These are phyloP conservation scores for Leishmania guyanensis DNA, from an alignment of 208 protist genomes.

Conservation along the genomic window DNA sequence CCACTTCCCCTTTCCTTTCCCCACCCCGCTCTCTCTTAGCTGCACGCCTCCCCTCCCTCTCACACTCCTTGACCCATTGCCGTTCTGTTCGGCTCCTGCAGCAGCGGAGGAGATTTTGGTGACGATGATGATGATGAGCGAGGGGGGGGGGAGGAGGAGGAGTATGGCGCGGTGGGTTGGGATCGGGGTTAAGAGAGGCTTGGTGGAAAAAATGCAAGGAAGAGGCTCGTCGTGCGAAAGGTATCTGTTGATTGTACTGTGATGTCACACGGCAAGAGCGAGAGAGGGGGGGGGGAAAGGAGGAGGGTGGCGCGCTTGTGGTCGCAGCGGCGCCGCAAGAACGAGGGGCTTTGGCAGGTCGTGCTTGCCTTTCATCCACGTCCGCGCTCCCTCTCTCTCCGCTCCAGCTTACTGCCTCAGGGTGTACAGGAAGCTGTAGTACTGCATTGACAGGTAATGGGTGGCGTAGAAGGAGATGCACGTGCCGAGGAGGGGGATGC, in stretches of 20 bases:
- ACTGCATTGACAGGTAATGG: conserved; percentile 80
- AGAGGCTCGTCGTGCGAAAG: too few species aligned
- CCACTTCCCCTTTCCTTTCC: too few species aligned
- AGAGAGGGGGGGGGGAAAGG: too few species aligned
- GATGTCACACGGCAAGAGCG: too few species aligned
- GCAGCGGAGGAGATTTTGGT: background rate
- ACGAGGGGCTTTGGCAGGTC: background rate
- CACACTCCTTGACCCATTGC: background rate
- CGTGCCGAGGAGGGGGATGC: conserved; percentile 73
- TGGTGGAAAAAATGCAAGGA: too few species aligned
- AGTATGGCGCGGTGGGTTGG: too few species aligned
- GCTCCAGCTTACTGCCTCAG: conserved; percentile 44
- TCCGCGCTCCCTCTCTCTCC: background rate
- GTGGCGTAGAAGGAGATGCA: conserved; percentile 63
- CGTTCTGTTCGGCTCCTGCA: background rate
- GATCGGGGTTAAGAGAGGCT: too few species aligned
- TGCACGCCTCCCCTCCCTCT: background rate
- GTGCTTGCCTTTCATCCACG: background rate
- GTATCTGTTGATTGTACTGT: too few species aligned
- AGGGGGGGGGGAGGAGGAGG: background rate
- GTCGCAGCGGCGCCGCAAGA: background rate
- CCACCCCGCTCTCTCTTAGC: too few species aligned
- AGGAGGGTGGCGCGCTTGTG: background rate
- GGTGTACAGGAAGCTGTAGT: conserved; percentile 88
- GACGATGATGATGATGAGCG: background rate